Base-by-base conservation (phyloP, 768 basidiomycete genomes). In the Podaxis sp. region DNA sequence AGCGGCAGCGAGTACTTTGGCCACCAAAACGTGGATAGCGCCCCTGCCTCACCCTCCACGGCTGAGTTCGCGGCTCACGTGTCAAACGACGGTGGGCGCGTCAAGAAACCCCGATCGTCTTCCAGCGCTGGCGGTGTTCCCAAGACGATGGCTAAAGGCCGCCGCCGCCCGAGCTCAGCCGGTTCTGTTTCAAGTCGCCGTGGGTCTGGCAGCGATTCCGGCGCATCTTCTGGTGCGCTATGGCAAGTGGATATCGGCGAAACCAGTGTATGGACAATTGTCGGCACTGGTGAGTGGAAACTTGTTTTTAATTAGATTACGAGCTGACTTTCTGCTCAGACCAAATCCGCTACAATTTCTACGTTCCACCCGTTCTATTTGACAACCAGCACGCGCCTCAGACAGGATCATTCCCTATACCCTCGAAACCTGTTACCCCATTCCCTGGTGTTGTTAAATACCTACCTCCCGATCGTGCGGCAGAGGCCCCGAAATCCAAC, bases 231-330 rank as follows among this genome's bases (percentile, higher is more conserved):
- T 4, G 92, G 90, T 56, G 89, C 90, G 10, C 81, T 91, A 24
- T 94, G 91, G 92, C 89, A 89, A 71, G 89, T 95, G 59, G 93
- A 95, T 73, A 93, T 94, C 62, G 93, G 93, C 65, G 93, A 95
- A 78, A 93, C 93, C 33, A 93, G 92, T 71, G 91, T 95, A 24
- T 96, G 94, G 94, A 95, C 94, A 3, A 93, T 95, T 67, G 92
- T 95, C 64, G 93, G 94, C 67, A 94, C 91, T 65, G 92, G 92
- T 93, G 73, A 75, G 82, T 70, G 22, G 28, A 36, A 30, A 63
- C 64, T 52, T 57, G 20, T 4, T 46, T 59, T 55, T 22, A 26
- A 33, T 50, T 55, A 24, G 46, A 38, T 64, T 50, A 57, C 67
- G 72, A 38, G 71, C 66, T 60, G 62, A 63, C 60, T 58, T 49